phyloP scores from a whole-genome alignment of 2,329 filamentous ascomycete species.

The Arthroderma uncinatum region DNA sequence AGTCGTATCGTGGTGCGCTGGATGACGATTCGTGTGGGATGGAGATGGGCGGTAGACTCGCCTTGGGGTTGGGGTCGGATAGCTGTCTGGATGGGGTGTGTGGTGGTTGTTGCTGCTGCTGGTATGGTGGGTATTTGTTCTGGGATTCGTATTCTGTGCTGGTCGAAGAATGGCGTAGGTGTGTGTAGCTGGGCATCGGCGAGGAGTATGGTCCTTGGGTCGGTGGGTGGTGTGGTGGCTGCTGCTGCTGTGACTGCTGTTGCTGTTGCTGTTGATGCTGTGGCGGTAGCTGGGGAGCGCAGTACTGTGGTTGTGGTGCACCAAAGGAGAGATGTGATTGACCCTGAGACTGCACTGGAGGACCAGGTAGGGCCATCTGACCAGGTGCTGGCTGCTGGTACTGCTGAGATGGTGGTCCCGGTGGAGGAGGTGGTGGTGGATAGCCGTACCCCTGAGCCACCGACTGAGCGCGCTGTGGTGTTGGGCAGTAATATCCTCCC shows the following conservation, averaged over 20 bases:
- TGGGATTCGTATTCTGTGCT: constrained; percentile 25
- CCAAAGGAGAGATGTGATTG: constrained; percentile 36
- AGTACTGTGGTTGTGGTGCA: constrained; percentile 32
- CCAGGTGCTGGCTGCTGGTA: constrained; percentile 26
- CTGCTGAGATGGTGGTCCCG: constrained; percentile 30
- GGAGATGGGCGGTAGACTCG: constrained; percentile 19
- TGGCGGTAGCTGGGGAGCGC: constrained; percentile 27
- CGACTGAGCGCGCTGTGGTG: constrained; percentile 39
- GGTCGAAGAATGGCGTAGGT: constrained; percentile 25
- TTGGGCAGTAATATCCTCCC: constrained; percentile 33
- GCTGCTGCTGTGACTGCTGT: constrained; percentile 8
- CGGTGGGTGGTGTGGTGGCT: constrained; percentile 37
- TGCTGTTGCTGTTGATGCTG: neutral
- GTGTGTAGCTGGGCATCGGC: constrained; percentile 26
- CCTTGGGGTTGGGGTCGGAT: constrained; percentile 16
- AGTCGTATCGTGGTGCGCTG: constrained; percentile 24
- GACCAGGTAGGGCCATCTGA: constrained; percentile 11
- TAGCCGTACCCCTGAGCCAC: constrained; percentile 34
- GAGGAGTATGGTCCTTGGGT: constrained; percentile 29
- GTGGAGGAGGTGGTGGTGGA: constrained; percentile 31
- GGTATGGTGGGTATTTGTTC: constrained; percentile 22
- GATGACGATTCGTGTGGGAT: constrained; percentile 21
- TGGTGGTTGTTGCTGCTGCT: constrained; percentile 5
- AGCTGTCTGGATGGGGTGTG: neutral
- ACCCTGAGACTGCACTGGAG: constrained; percentile 18